Evolutionary conservation across 257 asterid species (phyloP).

Genomic region (Solanum paucissectum): DNA sequence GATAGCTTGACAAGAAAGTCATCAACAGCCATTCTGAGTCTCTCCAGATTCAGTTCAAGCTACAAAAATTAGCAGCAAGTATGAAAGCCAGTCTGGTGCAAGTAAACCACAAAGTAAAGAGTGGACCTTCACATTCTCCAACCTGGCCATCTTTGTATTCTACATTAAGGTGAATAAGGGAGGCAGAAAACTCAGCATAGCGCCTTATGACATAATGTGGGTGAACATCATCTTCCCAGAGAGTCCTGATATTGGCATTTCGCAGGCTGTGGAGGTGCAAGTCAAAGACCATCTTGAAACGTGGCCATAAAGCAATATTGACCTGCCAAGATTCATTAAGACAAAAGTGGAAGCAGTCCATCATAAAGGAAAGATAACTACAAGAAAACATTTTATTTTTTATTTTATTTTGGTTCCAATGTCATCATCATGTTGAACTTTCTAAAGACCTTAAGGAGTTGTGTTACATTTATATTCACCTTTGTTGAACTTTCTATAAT

Average conservation of each 20-base stretch:
- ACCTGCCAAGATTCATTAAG: slow-evolving; percentile 45
- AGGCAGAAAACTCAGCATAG: slow-evolving; percentile 95
- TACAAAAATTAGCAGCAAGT: slow-evolving; percentile 21
- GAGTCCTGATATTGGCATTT: slow-evolving; percentile 64
- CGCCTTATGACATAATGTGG: slow-evolving; percentile 99
- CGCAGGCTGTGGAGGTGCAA: slow-evolving; percentile 93
- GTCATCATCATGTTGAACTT: neutral
- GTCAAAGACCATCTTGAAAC: slow-evolving; percentile 97
- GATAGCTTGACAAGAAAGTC: slow-evolving; percentile 89
- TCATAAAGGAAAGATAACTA: neutral
- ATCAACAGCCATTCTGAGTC: slow-evolving; percentile 92
- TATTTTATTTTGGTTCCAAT: neutral
- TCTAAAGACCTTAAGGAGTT: neutral
- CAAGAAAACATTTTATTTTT: neutral
- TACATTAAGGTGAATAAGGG: slow-evolving; percentile 82
- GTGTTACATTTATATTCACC: neutral
- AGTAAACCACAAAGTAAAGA: slow-evolving; percentile 6
- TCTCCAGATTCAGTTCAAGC: slow-evolving; percentile 93
- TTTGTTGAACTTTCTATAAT: neutral
- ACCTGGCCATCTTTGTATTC: slow-evolving; percentile 99
- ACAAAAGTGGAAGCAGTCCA: neutral
- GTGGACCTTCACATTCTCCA: slow-evolving; percentile 11
- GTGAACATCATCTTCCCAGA: slow-evolving; percentile 99
- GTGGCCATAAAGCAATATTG: slow-evolving; percentile 93
- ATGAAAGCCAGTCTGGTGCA: slow-evolving; percentile 1